Base-by-base conservation (phyloP, 1,284 basidiomycete genomes). In the Austroboletus niveus region DNA sequence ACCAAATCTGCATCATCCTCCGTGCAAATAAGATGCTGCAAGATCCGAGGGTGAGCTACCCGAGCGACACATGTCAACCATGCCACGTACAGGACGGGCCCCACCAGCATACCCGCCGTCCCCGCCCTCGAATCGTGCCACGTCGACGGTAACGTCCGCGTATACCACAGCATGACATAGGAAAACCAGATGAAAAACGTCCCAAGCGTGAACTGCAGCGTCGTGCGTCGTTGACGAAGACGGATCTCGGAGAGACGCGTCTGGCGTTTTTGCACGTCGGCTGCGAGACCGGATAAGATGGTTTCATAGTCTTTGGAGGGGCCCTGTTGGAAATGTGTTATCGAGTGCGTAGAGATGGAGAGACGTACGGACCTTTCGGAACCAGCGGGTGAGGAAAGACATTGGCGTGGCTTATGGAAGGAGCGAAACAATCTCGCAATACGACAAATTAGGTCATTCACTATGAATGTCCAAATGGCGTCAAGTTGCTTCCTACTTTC, bases 1-100 rank as follows among this genome's bases (percentile, higher is more conserved):
- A 99, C 88, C 90, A 94, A 60, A 89, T 78, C 60, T 92, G 87
- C 42, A 96, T 84, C 45, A 96, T 83, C 22, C 92, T 77, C 42
- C 94, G 81, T 5, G 89, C 82, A 60, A 89, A 89, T 52, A 94
- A 74, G 48, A 97, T 87, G 34, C 94, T 96, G 62, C 0, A 11
- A 36, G 20, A 15, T 22, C 22, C 10, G 27, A 45, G 17, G 20
- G 35, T 57, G 32, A 61, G 41, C 56, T 10, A 11, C 24, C 35
- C 44, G 43, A 31, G 14, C 2, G 43, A 42, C 12, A 32, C 32
- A 51, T 8, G 17, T 27, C 47, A 20, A 32, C 32, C 10, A 43
- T 38, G 29, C 39, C 36, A 82, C 87, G 64, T 69, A 96, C 94
- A 91, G 64, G 43, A 96, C 75, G 8, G 94, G 94, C 4, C 90